Evolutionary conservation across 768 basidiomycete species (phyloP).

Genomic region (Hypholoma sublateritium): DNA sequence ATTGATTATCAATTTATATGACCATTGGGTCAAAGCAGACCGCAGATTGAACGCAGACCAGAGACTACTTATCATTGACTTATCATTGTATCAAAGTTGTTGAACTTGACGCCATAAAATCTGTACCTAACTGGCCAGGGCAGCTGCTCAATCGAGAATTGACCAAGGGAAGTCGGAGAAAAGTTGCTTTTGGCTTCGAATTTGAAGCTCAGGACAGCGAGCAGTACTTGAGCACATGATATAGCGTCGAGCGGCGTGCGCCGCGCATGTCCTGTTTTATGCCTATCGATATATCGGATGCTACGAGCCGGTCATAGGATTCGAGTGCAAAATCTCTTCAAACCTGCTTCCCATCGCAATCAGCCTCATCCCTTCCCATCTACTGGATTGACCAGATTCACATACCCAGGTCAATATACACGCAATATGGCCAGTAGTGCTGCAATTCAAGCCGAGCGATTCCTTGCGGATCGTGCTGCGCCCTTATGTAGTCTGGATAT

Average conservation of each 20-base stretch:
- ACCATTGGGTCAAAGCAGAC: too few relatives aligned
- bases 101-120: too few relatives aligned
- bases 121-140: too few relatives aligned
- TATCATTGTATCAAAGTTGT: too few relatives aligned
- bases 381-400: conserved; percentile 4
- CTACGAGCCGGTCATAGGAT: conserved; percentile 20
- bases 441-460: conserved; percentile 52
- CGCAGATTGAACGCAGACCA: too few relatives aligned
- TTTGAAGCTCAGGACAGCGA: too few relatives aligned
- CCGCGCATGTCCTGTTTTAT: conserved; percentile 5
- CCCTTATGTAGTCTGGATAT: conserved; percentile 76
- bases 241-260: background rate
- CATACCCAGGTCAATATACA: background rate
- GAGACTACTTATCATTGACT: too few relatives aligned
- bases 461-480: conserved; percentile 73
- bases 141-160: too few relatives aligned
- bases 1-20: too few relatives aligned
- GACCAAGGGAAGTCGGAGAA: too few relatives aligned
- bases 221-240: background rate
- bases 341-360: conserved; percentile 10
- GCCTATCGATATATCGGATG: conserved; percentile 14
- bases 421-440: conserved; percentile 28
- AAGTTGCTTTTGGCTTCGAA: too few relatives aligned
- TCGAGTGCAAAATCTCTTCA: conserved; percentile 9
- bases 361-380: conserved; percentile 12